Conservation (phyloP, 139 green algal species). For the Dunaliella primolecta region DNA sequence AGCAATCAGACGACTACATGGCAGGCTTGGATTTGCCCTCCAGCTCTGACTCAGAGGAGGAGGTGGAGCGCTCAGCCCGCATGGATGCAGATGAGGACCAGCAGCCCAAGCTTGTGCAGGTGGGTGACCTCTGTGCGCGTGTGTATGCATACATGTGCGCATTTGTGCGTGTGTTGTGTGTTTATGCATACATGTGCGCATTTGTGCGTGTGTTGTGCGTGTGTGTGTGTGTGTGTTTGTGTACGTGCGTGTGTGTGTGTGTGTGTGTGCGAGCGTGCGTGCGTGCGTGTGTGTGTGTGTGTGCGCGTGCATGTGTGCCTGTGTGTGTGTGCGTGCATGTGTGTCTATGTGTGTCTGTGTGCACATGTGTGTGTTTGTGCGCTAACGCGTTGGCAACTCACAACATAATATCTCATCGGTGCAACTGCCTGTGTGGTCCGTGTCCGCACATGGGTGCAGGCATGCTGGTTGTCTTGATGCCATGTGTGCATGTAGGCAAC, state of each 20-base stretch:
- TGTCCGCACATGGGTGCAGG: no score
- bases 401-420: no score
- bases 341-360: no score
- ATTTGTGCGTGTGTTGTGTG: background rate
- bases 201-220: no score
- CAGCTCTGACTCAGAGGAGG: conserved; percentile 68
- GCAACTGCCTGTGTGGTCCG: no score
- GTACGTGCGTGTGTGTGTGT: no score
- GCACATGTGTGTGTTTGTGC: background rate
- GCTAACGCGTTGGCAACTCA: background rate
- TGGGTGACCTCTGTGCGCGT: conserved; percentile 3
- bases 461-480: no score
- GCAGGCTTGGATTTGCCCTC: conserved; percentile 91
- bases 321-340: background rate
- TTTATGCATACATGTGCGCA: no score
- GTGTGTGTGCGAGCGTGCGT: no score
- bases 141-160: background rate
- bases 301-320: background rate
- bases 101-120: conserved; percentile 31
- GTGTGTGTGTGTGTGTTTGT: no score
- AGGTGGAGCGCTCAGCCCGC: conserved; percentile 48
- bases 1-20: conserved; percentile 62
- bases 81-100: conserved; percentile 48
- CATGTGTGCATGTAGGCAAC: no score
- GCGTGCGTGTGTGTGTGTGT: background rate